These are phyloP conservation scores for Xanthoconium separans DNA, from an alignment of 1,284 basidiomycete genomes.

Conservation along the genomic window DNA sequence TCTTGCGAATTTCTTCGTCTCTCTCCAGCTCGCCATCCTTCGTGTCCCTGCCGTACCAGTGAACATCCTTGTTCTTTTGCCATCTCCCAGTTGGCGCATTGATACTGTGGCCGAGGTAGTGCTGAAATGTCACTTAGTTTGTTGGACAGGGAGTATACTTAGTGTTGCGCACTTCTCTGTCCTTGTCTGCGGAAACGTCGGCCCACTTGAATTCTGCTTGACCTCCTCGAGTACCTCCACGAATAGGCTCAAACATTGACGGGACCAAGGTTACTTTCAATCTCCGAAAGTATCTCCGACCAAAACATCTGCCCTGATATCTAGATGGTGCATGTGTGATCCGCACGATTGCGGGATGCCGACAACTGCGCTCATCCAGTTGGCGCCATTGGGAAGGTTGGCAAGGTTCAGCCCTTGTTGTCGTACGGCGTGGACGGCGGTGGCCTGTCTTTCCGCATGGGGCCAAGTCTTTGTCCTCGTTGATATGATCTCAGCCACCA, in stretches of 20 bases:
- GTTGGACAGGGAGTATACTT: background rate
- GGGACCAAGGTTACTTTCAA: constrained; percentile 4
- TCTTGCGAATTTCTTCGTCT: constrained; percentile 68
- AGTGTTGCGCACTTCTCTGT: constrained; percentile 67
- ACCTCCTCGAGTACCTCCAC: constrained; percentile 84
- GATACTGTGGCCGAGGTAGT: constrained; percentile 90
- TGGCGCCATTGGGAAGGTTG: constrained; percentile 1
- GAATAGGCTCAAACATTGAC: constrained; percentile 77
- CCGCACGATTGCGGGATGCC: constrained; percentile 24
- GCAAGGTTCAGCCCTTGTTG: constrained; percentile 1
- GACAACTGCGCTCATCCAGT: constrained; percentile 10
- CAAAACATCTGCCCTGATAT: constrained; percentile 10
- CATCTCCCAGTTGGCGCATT: constrained; percentile 91
- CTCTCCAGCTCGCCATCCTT: constrained; percentile 45
- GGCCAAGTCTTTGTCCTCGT: constrained; percentile 2
- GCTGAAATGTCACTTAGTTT: constrained; percentile 42
- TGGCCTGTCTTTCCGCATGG: background rate
- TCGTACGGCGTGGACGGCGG: constrained; percentile 6
- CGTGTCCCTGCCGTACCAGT: constrained; percentile 84
- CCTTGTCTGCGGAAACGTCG: constrained; percentile 87
- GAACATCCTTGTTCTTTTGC: constrained; percentile 94
- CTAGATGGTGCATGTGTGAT: constrained; percentile 18
- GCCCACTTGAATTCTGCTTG: constrained; percentile 92
- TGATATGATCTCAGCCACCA: constrained; percentile 10
- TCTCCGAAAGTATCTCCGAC: constrained; percentile 23